A percentile compares a stretch with the other conserved stretches of the same genome.
These are phyloP conservation scores for Penicillium crustosum DNA, from an alignment of 2,329 filamentous ascomycete genomes.

Conservation along the genomic window DNA sequence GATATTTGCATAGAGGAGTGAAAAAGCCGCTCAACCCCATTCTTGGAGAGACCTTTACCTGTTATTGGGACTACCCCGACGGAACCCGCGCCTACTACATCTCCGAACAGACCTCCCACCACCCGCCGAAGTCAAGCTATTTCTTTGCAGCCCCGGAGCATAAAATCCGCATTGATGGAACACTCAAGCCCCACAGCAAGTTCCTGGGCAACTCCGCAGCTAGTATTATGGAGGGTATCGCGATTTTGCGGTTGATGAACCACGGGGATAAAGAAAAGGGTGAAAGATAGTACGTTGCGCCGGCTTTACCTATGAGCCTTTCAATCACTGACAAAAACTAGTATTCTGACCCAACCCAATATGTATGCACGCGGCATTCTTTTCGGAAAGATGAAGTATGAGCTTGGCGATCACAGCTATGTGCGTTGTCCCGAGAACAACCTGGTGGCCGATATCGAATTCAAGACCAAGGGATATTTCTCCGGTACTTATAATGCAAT, in stretches of 20 bases:
- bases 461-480: conserved; percentile 98
- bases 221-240: conserved; percentile 97
- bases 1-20: conserved; percentile 65
- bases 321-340: conserved; percentile 39
- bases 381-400: conserved; percentile 99
- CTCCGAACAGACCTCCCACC: conserved; percentile 95
- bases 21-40: conserved; percentile 98
- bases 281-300: conserved; percentile 76
- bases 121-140: conserved; percentile 97
- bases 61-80: conserved; percentile 91
- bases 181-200: conserved; percentile 88
- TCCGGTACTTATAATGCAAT: conserved; percentile 96
- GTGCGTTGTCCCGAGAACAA: conserved; percentile 87
- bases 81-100: conserved; percentile 90
- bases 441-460: conserved; percentile 87
- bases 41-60: conserved; percentile 88
- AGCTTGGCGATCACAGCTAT: conserved; percentile 92
- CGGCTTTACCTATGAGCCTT: neutral
- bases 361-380: conserved; percentile 98
- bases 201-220: conserved; percentile 97
- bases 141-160: conserved; percentile 97
- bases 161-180: conserved; percentile 91
- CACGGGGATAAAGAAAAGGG: conserved; percentile 64
- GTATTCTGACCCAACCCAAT: conserved; percentile 92
- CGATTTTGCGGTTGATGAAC: conserved; percentile 79